Evolutionary conservation across 306 rosid genomes (phyloP), one percentile per base, ranked within the genome.

Genomic region (Castanea crenata): DNA sequence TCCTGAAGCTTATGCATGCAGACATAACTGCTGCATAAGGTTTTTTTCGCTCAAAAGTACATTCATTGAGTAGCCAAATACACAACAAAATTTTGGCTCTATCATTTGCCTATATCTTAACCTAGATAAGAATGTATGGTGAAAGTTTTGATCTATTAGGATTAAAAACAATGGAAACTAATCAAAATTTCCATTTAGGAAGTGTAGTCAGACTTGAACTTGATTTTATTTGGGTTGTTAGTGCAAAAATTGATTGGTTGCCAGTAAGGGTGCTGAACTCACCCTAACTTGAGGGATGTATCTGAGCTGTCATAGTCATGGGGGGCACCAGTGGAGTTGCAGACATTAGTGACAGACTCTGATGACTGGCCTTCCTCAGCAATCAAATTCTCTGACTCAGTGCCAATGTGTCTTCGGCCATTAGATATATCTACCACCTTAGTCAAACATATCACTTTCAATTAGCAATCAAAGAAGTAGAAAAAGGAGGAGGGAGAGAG

Each of bases 341-440:
- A 88, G 57, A 75, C 77, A 49, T 90, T 85, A 3, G 99, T 91
- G 54, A 90, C 81, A 1, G 97, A 92, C 77, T 90, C 97, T 3
- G 98, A 95, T 19, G 99, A 95, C 56, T 90, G 97, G n/a, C 97
- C 98, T 78, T 92, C 97, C 78, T 91, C 97, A 5, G 16, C 67
- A 20, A 80, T 55, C 14, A 84, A 1, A 59, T 69, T 77, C 74
- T 88, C 95, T 1, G 85, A 89, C 52, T 91, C 92, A 0, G 34
- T 72, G 10, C 76, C 89, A n/a, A 83, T 78, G 2, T 49, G 76
- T 79, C 79, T 83, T 56, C 61, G 41, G 1, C 87, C 85, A 9
- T 72, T 68, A 27, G 78, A 29, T 19, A 78, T 77, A 58, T 83
- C 87, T 13, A 68, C 84, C 81, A 87, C 89, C 95, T 88, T 31